These are phyloP conservation scores for Syncephalastrum contaminatum DNA, from an alignment of 371 early-diverging fungal genomes.

Conservation along the genomic window DNA sequence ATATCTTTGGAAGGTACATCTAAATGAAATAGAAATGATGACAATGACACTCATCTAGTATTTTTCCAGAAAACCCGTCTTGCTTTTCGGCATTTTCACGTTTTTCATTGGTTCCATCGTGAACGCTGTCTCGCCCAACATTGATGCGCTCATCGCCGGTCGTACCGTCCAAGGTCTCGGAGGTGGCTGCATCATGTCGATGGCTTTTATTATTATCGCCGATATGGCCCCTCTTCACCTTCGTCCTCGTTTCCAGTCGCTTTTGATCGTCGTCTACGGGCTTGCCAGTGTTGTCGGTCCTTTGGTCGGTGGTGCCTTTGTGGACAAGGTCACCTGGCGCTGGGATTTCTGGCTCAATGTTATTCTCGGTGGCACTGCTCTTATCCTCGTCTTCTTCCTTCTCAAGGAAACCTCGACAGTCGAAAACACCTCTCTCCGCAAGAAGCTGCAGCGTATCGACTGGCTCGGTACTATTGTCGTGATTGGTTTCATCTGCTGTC, in stretches of 20 bases:
- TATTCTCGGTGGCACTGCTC: slow-evolving; percentile 60
- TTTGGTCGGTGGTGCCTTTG: slow-evolving; percentile 65
- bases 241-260: slow-evolving; percentile 64
- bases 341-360: slow-evolving; percentile 79
- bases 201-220: slow-evolving; percentile 75
- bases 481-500: slow-evolving; percentile 22
- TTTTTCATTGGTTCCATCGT: slow-evolving; percentile 56
- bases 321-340: slow-evolving; percentile 64
- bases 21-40: not conserved
- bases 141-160: slow-evolving; percentile 64
- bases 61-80: slow-evolving; percentile 42
- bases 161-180: slow-evolving; percentile 71
- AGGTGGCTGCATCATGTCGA: slow-evolving; percentile 66
- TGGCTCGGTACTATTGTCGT: slow-evolving; percentile 29
- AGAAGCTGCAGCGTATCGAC: slow-evolving; percentile 66
- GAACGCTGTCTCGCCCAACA: slow-evolving; percentile 49
- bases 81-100: slow-evolving; percentile 39
- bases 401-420: slow-evolving; percentile 44
- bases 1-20: slow-evolving; percentile 16
- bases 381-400: slow-evolving; percentile 50
- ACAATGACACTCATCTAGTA: not conserved
- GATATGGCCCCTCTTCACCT: slow-evolving; percentile 69
- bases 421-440: slow-evolving; percentile 29
- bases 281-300: slow-evolving; percentile 74
- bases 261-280: slow-evolving; percentile 66